Evolutionary conservation across 345 rosid species (phyloP), one percentile per base, ranked within the genome.

Genomic region (Carallia pectinifolia): DNA sequence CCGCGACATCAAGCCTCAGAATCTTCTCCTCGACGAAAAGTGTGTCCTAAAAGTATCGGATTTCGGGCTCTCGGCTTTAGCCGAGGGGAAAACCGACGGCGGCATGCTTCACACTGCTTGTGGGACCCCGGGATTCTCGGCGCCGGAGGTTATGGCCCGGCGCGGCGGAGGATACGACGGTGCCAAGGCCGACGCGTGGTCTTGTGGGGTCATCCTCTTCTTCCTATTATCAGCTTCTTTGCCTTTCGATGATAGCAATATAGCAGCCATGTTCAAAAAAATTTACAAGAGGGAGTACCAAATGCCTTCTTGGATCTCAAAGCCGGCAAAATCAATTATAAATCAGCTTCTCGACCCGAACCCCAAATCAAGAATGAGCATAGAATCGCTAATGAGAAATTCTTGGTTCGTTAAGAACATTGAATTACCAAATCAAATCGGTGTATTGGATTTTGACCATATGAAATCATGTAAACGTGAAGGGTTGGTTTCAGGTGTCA

Each of bases 1-100:
- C 81, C 97, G 97, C 0, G 98, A 93, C 71, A 66, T 93, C 36
- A 91, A 93, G 83, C 97, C 97, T 0, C 97, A 93, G 36, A 93
- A 91, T 64, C 83, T 89, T 0, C 84, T 93, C 84, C 76, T 93
- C 17, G 98, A 93, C 73, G 73, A 31, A 8, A 61, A 82, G 17
- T 96, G 93, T 0, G 81, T 83, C 68, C 74, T 91, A 12, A 93
- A 93, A 62, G 84, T 93, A 16, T 83, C 93, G 1, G 98, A 93
- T 74, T 93, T 93, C 38, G 97, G 97, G 0, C 75, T 91, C 53
- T 85, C 97, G 0, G 90, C 98, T 16, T 73, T 91, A n/a, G 82
- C 91, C 40, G 68, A 69, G 59, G 61, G 47, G 2, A 65, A 44
- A 13, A 44, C 5, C 31, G 10, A 50, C 4, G 53, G 18, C 16